Base-by-base conservation (phyloP, 2,329 filamentous ascomycete species). In the Pseudocercospora pini-densiflorae region DNA sequence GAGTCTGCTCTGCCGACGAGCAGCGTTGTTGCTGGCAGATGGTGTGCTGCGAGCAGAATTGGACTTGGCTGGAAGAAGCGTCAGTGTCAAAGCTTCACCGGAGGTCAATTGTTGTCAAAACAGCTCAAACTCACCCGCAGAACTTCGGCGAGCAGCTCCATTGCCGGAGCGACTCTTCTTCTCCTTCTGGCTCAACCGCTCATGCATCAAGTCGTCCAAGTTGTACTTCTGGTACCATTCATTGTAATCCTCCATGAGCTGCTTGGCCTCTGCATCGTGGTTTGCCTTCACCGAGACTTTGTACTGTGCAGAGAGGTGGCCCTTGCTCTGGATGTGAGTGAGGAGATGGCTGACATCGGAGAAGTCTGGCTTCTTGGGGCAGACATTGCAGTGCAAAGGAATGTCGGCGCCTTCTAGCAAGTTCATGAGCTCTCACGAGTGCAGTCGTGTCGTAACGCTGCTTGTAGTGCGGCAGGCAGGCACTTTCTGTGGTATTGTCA, bases 301-400 rank as follows among this genome's bases (percentile, higher is more conserved):
- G 81, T 94, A 96, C 74, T 92, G 89, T 76, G 92, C 87, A 66
- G 93, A 89, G 36, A 97, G 83, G 77, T 98, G 94, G n/a, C 91
- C 91, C 77, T 97, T 97, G 70, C 94, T 97, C 66, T 91, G 89
- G 68, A 97, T 88, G 77, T 98, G 94, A 12, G 94, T 98, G 76
- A 98, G 87, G 43, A 97, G 84, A 79, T 97, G 94, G 36, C 94
- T 97, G 53, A 93, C 85, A 79, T 98, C 94, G 63, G 93, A 97
- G 81, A 97, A 97, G 31, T 81, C 87, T 45, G 92, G 92, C 67
- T 86, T 86, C 71, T 90, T 92, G 40, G 91, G 90, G 77, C 94
- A 98, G 72, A 97, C 90, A 75, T 85, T 89, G 87, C 94, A 98
- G 72, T 88, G 81, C 58, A 97, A 87, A 64, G 91, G 88, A 66